Base-by-base conservation (phyloP, 1,139 yeast species). In the Yamadazyma oceani region DNA sequence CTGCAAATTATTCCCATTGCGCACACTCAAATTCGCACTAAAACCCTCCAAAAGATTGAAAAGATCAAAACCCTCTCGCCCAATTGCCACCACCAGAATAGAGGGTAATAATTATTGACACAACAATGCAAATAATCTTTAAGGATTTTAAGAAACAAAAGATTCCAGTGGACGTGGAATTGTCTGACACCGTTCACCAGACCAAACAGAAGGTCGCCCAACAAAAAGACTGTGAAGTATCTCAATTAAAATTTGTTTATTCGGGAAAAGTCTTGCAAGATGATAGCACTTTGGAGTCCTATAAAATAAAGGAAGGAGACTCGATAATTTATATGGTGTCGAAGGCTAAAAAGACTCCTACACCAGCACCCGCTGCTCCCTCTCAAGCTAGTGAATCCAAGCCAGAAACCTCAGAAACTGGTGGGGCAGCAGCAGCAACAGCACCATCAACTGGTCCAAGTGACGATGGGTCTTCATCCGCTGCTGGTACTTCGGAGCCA, bases 91-190 rank as follows among this genome's bases (percentile, higher is more conserved):
- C 13, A 12, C 13, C 13, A 12, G n/a, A 5, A 19, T 6, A 19
- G 21, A 19, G 21, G 21, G 8, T 8, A 19, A 8, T 19, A 19
- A 19, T 19, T 6, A 19, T 24, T 11, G 11, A 15, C 41, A 31
- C 37, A 27, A 56, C 43, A 53, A 89, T 92, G 95, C 85, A 83
- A 65, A 72, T 94, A 49, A 78, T 84, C 38, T 80, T 92, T 61
- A 89, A 90, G 61, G 96, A 92, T 64, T 86, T 92, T 65, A 89
- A 90, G 69, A 94, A 92, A 68, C 90, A 87, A 59, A 86, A 82
- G 60, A 80, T 90, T 62, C 76, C 89, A 29, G 58, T 92, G 46
- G 96, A 87, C 26, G 78, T 89, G 39, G 95, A 85, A 43, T 71
- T 76, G 13, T 49, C 76, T 16, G 88, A 82, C 39, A 75, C 87